A percentile compares a stretch with the other conserved stretches of the same genome.
phyloP scores from a whole-genome alignment of 257 asterid species.

The Avicennia marina region DNA sequence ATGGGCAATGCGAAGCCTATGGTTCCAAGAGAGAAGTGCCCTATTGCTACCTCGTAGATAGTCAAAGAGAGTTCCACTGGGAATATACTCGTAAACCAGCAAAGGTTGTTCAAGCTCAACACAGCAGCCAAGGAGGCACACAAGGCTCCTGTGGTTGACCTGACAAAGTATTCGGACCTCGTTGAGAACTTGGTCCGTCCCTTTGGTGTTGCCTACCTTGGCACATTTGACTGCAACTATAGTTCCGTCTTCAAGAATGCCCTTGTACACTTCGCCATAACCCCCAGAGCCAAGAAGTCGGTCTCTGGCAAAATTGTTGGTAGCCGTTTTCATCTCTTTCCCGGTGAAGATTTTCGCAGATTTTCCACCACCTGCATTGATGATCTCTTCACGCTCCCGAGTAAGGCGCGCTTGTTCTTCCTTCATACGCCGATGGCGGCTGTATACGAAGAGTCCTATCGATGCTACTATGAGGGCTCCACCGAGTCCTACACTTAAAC shows the following conservation, averaged over 20 bases:
- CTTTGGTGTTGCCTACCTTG: constrained; percentile 73
- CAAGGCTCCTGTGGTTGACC: constrained; percentile 80
- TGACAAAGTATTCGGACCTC: constrained; percentile 91
- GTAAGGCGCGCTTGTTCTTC: constrained; percentile 56
- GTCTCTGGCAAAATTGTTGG: constrained; percentile 67
- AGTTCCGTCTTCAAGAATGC: constrained; percentile 65
- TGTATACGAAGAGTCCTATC: constrained; percentile 42
- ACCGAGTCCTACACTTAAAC: constrained; percentile 55
- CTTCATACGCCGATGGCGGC: constrained; percentile 46
- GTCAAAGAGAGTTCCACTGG: constrained; percentile 62
- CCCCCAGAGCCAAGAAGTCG: constrained; percentile 89
- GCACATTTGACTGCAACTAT: constrained; percentile 86
- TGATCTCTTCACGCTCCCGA: constrained; percentile 73
- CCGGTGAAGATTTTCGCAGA: constrained; percentile 66
- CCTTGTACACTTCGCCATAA: constrained; percentile 81
- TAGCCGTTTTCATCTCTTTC: constrained; percentile 72
- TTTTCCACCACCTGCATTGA: constrained; percentile 68
- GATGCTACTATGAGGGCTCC: constrained; percentile 36
- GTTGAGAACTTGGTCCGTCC: constrained; percentile 83
- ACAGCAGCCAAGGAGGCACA: constrained; percentile 83
- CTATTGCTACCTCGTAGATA: constrained; percentile 37
- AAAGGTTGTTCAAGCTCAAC: constrained; percentile 89
- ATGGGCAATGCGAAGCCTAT: constrained; percentile 52
- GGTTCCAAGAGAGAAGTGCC: constrained; percentile 44
- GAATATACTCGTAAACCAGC: constrained; percentile 72